Conservation (phyloP, 2,329 filamentous ascomycete genomes). For the Penicillium sp. region DNA sequence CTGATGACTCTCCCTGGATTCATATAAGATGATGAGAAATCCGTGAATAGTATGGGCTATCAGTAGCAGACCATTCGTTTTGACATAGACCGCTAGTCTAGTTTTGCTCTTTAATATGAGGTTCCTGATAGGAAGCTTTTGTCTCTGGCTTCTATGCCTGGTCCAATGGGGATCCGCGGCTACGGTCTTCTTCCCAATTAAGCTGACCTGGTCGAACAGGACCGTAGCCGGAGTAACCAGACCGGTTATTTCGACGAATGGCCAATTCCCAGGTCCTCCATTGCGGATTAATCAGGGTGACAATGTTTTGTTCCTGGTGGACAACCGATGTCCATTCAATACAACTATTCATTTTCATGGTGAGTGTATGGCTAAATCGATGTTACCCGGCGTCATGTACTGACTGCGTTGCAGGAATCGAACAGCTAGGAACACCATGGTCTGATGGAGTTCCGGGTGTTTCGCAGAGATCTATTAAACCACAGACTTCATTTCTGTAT, state of each 20-base stretch:
- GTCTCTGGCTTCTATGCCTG: slow-evolving; percentile 11
- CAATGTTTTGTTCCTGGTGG: slow-evolving; percentile 29
- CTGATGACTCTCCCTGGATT: not conserved
- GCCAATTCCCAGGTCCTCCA: slow-evolving; percentile 29
- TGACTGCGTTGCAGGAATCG: slow-evolving; percentile 22
- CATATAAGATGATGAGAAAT: not conserved
- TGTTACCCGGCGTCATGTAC: not conserved
- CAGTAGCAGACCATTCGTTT: not conserved
- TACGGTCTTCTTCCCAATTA: slow-evolving; percentile 20
- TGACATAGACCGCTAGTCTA: not conserved
- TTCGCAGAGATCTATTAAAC: slow-evolving; percentile 51
- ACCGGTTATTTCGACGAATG: slow-evolving; percentile 29
- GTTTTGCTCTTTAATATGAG: slow-evolving; percentile 4
- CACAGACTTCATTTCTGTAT: slow-evolving; percentile 51
- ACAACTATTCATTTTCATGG: slow-evolving; percentile 35
- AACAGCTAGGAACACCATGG: slow-evolving; percentile 54
- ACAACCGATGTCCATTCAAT: slow-evolving; percentile 30
- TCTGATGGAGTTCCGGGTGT: slow-evolving; percentile 59
- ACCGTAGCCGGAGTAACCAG: slow-evolving; percentile 25
- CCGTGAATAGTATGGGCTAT: not conserved
- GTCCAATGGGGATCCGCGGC: slow-evolving; percentile 14
- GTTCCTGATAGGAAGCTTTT: not conserved
- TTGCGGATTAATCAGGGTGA: slow-evolving; percentile 29
- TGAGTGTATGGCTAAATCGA: not conserved
- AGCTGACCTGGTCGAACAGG: slow-evolving; percentile 26